These are phyloP conservation scores for Hemileccinum rubropunctum DNA, from an alignment of 768 basidiomycete species.

Conservation along the genomic window DNA sequence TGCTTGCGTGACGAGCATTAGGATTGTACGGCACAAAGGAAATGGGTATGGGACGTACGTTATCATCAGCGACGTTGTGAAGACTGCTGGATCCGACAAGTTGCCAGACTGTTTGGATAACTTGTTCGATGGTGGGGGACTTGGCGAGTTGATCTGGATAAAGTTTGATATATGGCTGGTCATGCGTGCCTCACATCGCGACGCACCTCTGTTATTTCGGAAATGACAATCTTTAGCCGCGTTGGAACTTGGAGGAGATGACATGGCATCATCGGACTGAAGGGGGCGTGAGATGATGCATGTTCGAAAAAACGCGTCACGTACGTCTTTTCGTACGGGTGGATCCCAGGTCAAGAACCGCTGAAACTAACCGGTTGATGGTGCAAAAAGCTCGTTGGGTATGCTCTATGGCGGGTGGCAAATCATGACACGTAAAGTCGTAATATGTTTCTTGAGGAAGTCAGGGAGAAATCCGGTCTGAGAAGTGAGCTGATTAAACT, in stretches of 20 bases:
- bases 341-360: constrained; percentile 82
- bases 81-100: constrained; percentile 69
- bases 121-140: constrained; percentile 59
- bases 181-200: too few relatives aligned
- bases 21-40: not conserved
- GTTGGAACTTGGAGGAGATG: constrained; percentile 87
- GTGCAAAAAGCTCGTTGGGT: constrained; percentile 80
- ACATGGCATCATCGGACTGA: constrained; percentile 76
- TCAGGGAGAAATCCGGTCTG: constrained; percentile 79
- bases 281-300: constrained; percentile 9
- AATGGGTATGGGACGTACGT: constrained; percentile 42
- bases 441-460: constrained; percentile 85
- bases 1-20: constrained; percentile 80
- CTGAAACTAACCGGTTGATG: constrained; percentile 69
- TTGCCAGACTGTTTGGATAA: constrained; percentile 89
- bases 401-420: constrained; percentile 94
- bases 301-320: not conserved
- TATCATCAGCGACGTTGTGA: constrained; percentile 71
- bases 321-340: constrained; percentile 63
- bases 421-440: constrained; percentile 92
- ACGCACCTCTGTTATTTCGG: constrained; percentile 84
- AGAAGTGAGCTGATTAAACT: constrained; percentile 59
- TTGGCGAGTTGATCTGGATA: constrained; percentile 75
- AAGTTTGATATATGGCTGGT: constrained; percentile 74
- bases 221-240: constrained; percentile 82